Evolutionary conservation across 306 rosid species (phyloP).

Genomic region (Abrus precatorius): DNA sequence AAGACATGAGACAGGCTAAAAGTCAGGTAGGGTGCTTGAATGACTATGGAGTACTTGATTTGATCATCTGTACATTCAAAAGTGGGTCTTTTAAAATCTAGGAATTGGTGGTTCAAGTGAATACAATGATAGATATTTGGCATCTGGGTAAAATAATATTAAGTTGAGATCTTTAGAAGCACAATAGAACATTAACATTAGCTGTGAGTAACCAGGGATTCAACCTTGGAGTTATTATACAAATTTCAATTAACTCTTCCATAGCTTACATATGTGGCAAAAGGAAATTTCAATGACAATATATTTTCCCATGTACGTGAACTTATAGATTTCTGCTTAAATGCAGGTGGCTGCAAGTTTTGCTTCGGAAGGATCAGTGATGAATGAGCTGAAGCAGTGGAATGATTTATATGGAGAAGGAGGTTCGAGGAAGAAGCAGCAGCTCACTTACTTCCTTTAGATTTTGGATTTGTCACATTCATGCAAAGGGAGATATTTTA

Average conservation of each 20-base stretch:
- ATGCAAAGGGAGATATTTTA: slow-evolving; percentile 40
- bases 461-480: slow-evolving; percentile 38
- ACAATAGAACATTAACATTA: no score
- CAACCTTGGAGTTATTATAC: no score
- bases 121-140: neutral
- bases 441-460: slow-evolving; percentile 90
- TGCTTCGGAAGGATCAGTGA: slow-evolving; percentile 83
- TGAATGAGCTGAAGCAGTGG: slow-evolving; percentile 95
- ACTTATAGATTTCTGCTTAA: slow-evolving; percentile 31
- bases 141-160: neutral
- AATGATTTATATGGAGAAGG: slow-evolving; percentile 94
- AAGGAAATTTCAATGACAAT: no score
- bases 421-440: slow-evolving; percentile 95
- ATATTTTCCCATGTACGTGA: neutral
- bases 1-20: slow-evolving; percentile 96
- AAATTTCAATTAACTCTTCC: no score
- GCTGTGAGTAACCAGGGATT: no score
- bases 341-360: slow-evolving; percentile 93
- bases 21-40: slow-evolving; percentile 64
- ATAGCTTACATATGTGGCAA: no score
- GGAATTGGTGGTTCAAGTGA: neutral
- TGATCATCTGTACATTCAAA: neutral
- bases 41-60: neutral
- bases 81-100: neutral
- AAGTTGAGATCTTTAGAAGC: no score